Base-by-base conservation (phyloP, 108 stramenopile species). In the Cafeteria roenbergensis region DNA sequence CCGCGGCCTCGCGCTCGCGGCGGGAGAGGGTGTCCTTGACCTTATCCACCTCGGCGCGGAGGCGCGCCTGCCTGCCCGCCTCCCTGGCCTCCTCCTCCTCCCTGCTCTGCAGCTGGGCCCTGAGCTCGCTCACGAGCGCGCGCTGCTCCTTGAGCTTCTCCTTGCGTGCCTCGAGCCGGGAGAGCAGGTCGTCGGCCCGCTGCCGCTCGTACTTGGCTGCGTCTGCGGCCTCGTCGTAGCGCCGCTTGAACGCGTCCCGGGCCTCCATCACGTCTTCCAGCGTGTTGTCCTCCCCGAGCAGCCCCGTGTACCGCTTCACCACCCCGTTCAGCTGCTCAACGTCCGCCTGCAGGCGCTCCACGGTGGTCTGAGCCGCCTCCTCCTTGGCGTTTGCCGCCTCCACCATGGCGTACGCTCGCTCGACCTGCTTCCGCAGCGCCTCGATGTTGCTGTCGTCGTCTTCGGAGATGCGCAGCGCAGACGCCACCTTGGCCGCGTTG, bases 391-490 rank as follows among this genome's bases (percentile, higher is more conserved):
- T 82, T 3, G 82, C 77, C n/a, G 66, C 66, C 63, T 85, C 82
- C 32, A 84, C 81, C 80, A 84, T 81, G 25, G 74, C 80, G 79
- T 80, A 82, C 4, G 82, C 78, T 71, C 79, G 82, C 51, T 85
- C 84, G 38, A 85, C 78, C 62, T 85, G 80, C 59, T 84, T 84
- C 34, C 79, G 78, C 38, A 85, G 74, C 26, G 72, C 38, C 9
- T 42, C 65, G 59, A 82, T 81, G 52, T 77, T 84, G 28, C 64
- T 69, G 55, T 85, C 80, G 63, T 85, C 84, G 56, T 85, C 82
- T 57, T 83, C 80, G 29, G 75, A 73, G 32, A 85, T 70, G 48
- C 79, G 76, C 27, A 85, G 70, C 0, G 84, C 83, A 35, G 80
- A 76, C 53, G 83, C 80, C 12, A 85, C 82, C 60, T 85, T 84